These are phyloP conservation scores for Psilocybe tampanensis DNA, from an alignment of 768 basidiomycete genomes.

Conservation along the genomic window DNA sequence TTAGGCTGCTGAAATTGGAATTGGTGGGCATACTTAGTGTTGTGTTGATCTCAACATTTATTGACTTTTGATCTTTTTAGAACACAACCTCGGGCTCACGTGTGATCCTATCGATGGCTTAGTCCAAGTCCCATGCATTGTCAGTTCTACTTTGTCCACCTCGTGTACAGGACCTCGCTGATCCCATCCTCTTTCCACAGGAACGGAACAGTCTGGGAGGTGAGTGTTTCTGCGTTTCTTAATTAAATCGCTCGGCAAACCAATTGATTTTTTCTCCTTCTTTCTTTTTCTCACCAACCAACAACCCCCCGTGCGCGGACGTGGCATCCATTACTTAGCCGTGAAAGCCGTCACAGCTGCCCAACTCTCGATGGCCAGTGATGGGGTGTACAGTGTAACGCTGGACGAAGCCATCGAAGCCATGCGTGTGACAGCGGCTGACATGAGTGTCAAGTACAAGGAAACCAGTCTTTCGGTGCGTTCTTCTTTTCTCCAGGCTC, in stretches of 20 bases:
- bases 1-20: slow-evolving; percentile 88
- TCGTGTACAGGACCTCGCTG: too few relatives aligned
- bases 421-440: slow-evolving; percentile 89
- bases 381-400: slow-evolving; percentile 84
- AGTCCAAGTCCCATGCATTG: slow-evolving; percentile 95
- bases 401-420: slow-evolving; percentile 96
- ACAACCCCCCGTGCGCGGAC: too few relatives aligned
- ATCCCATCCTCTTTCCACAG: slow-evolving; percentile 29
- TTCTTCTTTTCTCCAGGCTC: slow-evolving; percentile 12
- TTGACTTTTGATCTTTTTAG: slow-evolving; percentile 33
- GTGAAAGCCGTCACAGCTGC: slow-evolving; percentile 94
- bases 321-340: too few relatives aligned
- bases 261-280: slow-evolving; percentile 1
- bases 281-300: too few relatives aligned
- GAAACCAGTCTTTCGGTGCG: slow-evolving; percentile 91
- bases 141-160: slow-evolving; percentile 36
- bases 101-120: slow-evolving; percentile 94
- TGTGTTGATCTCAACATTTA: background rate
- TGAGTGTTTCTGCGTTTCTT: slow-evolving; percentile 29
- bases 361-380: slow-evolving; percentile 91
- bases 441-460: slow-evolving; percentile 96
- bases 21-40: slow-evolving; percentile 48
- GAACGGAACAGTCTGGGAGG: slow-evolving; percentile 88
- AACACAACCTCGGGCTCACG: slow-evolving; percentile 87
- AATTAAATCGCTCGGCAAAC: background rate